Conservation (phyloP, 306 rosid species). For the Cucumis melo region DNA sequence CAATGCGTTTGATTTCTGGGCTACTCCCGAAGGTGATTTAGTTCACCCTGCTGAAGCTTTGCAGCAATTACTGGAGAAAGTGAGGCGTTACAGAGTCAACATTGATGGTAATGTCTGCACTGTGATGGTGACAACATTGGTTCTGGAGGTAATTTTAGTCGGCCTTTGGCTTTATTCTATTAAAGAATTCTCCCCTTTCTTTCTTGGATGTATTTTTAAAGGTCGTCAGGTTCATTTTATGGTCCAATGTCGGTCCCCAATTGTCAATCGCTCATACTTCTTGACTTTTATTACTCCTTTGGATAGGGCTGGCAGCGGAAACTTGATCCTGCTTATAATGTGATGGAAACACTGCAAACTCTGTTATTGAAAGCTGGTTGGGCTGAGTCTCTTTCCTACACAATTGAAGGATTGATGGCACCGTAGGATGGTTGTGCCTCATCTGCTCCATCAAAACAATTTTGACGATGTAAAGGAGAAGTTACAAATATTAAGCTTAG, state of each 20-base stretch:
- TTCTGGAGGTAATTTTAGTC: not conserved
- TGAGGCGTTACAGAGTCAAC: constrained; percentile 83
- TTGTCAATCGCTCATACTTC: not conserved
- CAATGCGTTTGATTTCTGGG: constrained; percentile 71
- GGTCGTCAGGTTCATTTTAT: not conserved
- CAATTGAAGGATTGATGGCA: constrained; percentile 98
- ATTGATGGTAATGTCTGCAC: constrained; percentile 97
- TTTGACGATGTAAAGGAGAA: constrained; percentile 32
- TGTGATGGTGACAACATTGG: constrained; percentile 76
- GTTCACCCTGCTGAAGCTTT: constrained; percentile 97
- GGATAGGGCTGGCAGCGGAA: constrained; percentile 93
- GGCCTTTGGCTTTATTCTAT: not conserved
- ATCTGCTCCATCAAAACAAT: constrained; percentile 29
- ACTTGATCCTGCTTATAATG: constrained; percentile 83
- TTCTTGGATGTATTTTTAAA: not conserved
- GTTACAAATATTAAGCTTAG: not conserved
- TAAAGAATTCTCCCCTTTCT: not conserved
- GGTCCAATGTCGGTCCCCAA: not conserved
- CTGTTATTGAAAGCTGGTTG: constrained; percentile 87
- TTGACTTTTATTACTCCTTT: not conserved
- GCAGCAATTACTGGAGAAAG: constrained; percentile 98
- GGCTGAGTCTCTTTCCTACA: constrained; percentile 86
- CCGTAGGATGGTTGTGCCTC: constrained; percentile 30
- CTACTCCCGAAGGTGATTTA: constrained; percentile 87
- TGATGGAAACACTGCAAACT: constrained; percentile 89